Evolutionary conservation across 2,329 filamentous ascomycete genomes (phyloP), one percentile per base, ranked within the genome.

Genomic region (Dactylellina drechsleri): DNA sequence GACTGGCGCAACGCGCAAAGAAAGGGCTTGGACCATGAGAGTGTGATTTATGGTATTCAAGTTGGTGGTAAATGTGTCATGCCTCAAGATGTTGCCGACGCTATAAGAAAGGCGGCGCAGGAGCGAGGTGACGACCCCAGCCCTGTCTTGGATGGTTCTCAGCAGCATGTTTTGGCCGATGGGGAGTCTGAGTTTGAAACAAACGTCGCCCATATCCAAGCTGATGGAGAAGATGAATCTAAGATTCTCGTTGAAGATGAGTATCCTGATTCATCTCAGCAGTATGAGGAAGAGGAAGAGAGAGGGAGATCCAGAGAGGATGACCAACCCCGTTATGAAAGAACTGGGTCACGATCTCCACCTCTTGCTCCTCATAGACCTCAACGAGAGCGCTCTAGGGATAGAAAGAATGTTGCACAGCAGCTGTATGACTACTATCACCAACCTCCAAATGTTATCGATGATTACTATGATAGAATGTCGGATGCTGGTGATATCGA

Each of bases 61-160:
- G 71, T 76, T 45, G 71, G 71, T 26, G 71, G 71, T 0, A 65
- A 70, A 36, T 76, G 71, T 50, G 71, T 76, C 13, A 68, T 76
- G 64, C 52, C 64, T 23, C 15, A 76, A n/a, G 66, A 76, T 10
- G 71, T 76, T 54, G 58, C 71, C 15, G 53, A 56, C 3, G 71
- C 71, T 43, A 76, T 76, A 62, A 64, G 71, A 40, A 23, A 41
- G 15, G 71, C 71, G 4, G 71, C 64, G 20, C 45, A 53, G 5
- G 71, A 76, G 50, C 64, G 66, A 13, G 71, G 56, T 2, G 58
- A 56, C 7, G 31, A 31, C 13, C 6, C 23, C 4, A 1, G 16
- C 10, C 4, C 31, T 16, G 47, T 47, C 8, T 23, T n/a, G 8
- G 40, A n/a, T 12, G 16, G 12, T 28, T 45, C 54, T 28, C 54